phyloP scores from a whole-genome alignment of 139 green algal species.

The Raphidocelis subcapitata region DNA sequence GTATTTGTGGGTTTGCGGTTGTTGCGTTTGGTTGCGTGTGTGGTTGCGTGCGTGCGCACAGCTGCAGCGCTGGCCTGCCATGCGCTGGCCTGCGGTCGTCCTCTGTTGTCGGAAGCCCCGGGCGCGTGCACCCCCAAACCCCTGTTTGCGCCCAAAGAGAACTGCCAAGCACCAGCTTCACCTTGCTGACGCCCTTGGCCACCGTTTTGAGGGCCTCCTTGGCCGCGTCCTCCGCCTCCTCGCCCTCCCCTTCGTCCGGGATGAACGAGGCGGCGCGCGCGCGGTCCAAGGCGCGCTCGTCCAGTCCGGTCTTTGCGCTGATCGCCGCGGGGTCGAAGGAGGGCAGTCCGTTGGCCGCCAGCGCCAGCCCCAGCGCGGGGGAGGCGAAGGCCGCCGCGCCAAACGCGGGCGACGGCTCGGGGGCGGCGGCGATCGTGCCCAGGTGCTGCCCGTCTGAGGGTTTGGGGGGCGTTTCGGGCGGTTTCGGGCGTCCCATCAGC shows the following conservation, averaged over 20 bases:
- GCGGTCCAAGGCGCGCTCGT: not conserved
- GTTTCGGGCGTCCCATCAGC: too few relatives aligned
- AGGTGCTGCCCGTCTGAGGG: not conserved
- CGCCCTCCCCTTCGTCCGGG: not conserved
- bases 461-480: too few relatives aligned
- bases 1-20: not conserved
- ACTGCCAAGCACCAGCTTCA: too few relatives aligned
- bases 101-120: not conserved
- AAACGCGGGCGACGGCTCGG: not conserved
- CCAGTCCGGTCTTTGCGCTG: not conserved
- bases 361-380: not conserved
- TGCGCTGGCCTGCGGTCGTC: not conserved
- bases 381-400: not conserved
- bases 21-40: not conserved
- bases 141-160: not conserved
- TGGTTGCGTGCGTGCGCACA: not conserved
- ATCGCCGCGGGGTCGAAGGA: not conserved
- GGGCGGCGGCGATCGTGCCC: slow-evolving; percentile 1
- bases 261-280: not conserved
- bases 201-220: slow-evolving; percentile 1
- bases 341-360: not conserved
- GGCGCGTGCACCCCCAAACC: not conserved
- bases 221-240: slow-evolving; percentile 10
- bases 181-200: slow-evolving; percentile 13
- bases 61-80: not conserved